Evolutionary conservation across 129 eudicot species (phyloP), one percentile per base, ranked within the genome.

Genomic region (Lonicera japonica): DNA sequence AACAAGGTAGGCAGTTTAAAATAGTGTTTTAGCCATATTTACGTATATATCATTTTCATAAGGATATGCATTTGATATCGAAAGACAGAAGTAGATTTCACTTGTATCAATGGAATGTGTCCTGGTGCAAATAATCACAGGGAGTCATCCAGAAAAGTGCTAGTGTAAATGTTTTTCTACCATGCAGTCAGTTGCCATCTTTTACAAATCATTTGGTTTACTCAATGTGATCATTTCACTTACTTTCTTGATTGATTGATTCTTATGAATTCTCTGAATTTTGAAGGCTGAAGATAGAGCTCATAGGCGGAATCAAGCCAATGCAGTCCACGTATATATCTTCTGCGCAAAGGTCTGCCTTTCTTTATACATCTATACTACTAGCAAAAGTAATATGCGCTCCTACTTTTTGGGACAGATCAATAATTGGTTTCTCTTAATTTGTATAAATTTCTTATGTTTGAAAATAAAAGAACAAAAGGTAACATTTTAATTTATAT

Each of bases 201-300:
- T 16, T 2, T 8, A 16, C 10, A 15, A 0, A 1, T 45, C 14
- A 45, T 15, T 45, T 2, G 8, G 21, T 20, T 8, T 51, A 43
- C 16, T 43, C 8, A 43, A 43, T 43, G 13, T 10, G 13, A 8
- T 43, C 16, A 10, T 19, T 22, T 71, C n/a, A 16, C 16, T 11
- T 22, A 20, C 18, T 52, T 43, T 12, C 58, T 52, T 65, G 45
- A 15, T 65, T 61, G 53, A 39, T 67, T 68, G 72, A 71, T 71
- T 51, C 68, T 66, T 60, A 5, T 60, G 24, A 41, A 15, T 63
- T 47, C 29, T 25, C 54, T 54, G 39, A 65, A 57, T 21, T 24
- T 73, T 76, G 47, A 65, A 94, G 99, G 99, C 99, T 57, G 96
- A 94, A 74, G 80, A 77, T 74, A 84, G 99, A 79, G 99, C 96